Conservation (phyloP, 805 yeast species). For the Metschnikowia cerradonensis region DNA sequence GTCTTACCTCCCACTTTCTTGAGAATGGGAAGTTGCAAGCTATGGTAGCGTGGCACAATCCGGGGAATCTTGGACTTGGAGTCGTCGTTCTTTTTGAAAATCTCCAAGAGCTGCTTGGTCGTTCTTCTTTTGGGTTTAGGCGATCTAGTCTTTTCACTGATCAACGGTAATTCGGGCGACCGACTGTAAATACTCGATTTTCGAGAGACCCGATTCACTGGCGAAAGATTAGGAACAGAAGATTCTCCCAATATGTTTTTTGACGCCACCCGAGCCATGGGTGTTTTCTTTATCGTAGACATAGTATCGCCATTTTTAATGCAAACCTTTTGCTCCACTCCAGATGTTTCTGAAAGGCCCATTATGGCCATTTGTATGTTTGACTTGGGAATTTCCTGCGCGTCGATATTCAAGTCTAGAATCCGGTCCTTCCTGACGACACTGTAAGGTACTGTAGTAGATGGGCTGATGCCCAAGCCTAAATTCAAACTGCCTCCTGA, state of each 20-base stretch:
- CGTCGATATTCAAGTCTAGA: constrained; percentile 18
- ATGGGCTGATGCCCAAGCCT: constrained; percentile 31
- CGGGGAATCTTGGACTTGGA: constrained; percentile 23
- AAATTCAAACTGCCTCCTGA: constrained; percentile 3
- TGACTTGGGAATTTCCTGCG: constrained; percentile 4
- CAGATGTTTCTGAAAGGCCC: constrained; percentile 4
- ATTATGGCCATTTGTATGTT: constrained; percentile 7
- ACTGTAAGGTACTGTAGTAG: constrained; percentile 30
- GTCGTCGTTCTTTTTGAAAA: not conserved
- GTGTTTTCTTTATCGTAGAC: not conserved
- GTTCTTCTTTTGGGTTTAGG: not conserved
- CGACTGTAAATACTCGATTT: not conserved
- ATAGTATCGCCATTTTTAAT: not conserved
- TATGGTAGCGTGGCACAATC: constrained; percentile 20
- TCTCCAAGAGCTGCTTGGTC: not conserved
- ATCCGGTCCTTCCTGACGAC: constrained; percentile 29
- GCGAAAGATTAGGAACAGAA: constrained; percentile 3
- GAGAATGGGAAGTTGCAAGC: constrained; percentile 22
- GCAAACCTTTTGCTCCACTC: not conserved
- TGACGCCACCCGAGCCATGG: not conserved
- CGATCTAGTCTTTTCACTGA: not conserved
- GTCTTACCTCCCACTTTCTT: constrained; percentile 19
- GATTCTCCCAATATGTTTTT: constrained; percentile 1
- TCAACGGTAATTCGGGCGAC: not conserved
- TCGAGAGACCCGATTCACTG: not conserved